These are phyloP conservation scores for Rosa rugosa DNA, from an alignment of 306 rosid genomes.

Conservation along the genomic window DNA sequence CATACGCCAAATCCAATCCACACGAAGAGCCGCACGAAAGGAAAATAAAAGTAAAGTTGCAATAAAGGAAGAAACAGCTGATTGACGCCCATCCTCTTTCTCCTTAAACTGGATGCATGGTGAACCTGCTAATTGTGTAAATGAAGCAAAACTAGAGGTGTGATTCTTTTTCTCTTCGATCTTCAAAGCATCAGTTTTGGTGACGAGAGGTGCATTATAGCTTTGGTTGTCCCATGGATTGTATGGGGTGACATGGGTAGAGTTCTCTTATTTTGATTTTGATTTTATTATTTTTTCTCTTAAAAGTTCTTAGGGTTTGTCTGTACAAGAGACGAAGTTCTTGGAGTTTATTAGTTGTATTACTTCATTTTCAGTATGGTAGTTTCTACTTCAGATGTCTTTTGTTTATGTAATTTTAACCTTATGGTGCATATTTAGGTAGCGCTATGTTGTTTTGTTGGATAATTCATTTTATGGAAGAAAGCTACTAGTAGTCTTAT, in stretches of 20 bases:
- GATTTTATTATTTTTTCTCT: neutral
- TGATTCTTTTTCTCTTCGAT: neutral
- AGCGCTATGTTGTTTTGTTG: neutral
- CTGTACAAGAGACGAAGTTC: neutral
- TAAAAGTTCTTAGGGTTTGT: neutral
- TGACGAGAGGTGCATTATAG: neutral
- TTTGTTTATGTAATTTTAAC: neutral
- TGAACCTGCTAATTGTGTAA: neutral
- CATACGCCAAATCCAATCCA: constrained; percentile 49
- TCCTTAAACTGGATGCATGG: too few relatives aligned
- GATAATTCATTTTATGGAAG: neutral
- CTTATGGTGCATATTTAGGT: neutral
- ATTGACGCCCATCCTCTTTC: neutral
- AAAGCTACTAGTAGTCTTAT: neutral
- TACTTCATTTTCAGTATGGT: neutral
- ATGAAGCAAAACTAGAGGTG: neutral
- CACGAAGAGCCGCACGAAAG: constrained; percentile 29
- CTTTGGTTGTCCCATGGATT: neutral
- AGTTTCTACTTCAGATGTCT: neutral
- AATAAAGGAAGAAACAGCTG: constrained; percentile 30
- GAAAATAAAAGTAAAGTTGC: constrained; percentile 18
- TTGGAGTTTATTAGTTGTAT: neutral
- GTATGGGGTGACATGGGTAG: neutral
- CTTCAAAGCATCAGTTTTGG: neutral
- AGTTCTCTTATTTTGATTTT: neutral